phyloP scores from a whole-genome alignment of 257 asterid species.

The Nyctanthes arbortristis region DNA sequence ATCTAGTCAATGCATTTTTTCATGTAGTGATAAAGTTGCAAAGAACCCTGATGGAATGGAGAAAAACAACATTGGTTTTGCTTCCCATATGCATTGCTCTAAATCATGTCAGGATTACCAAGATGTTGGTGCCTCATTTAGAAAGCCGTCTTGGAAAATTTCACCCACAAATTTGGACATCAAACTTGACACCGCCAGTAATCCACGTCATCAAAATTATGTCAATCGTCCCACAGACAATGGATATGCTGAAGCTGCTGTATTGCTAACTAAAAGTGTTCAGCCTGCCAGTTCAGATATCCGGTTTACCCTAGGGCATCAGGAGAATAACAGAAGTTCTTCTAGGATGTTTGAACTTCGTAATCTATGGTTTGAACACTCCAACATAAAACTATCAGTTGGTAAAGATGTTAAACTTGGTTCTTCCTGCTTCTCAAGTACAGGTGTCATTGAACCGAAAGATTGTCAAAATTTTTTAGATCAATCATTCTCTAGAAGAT shows the following conservation, averaged over 20 bases:
- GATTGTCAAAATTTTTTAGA: constrained; percentile 29
- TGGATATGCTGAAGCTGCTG: constrained; percentile 33
- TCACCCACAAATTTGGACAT: constrained; percentile 75
- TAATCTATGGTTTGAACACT: constrained; percentile 48
- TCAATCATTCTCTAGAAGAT: constrained; percentile 44
- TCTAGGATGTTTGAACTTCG: constrained; percentile 62
- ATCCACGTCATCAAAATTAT: constrained; percentile 33
- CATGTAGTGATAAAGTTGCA: constrained; percentile 29
- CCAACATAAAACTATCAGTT: constrained; percentile 44
- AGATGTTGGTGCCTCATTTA: constrained; percentile 41
- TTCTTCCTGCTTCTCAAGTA: constrained; percentile 33
- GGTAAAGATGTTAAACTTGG: constrained; percentile 34
- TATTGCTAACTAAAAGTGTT: constrained; percentile 32
- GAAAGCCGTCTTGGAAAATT: constrained; percentile 65
- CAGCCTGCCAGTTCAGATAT: constrained; percentile 35
- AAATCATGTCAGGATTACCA: constrained; percentile 38
- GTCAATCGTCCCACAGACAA: constrained; percentile 21
- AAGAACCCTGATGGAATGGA: constrained; percentile 36
- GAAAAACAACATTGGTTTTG: constrained; percentile 34
- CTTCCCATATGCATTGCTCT: constrained; percentile 32
- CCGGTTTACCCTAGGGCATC: constrained; percentile 31
- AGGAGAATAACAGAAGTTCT: constrained; percentile 47
- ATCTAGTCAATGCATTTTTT: too few species aligned
- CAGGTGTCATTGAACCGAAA: constrained; percentile 37
- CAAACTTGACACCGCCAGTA: constrained; percentile 51